Evolutionary conservation across 2,329 filamentous ascomycete genomes (phyloP).

Genomic region (Penicillium sp.): DNA sequence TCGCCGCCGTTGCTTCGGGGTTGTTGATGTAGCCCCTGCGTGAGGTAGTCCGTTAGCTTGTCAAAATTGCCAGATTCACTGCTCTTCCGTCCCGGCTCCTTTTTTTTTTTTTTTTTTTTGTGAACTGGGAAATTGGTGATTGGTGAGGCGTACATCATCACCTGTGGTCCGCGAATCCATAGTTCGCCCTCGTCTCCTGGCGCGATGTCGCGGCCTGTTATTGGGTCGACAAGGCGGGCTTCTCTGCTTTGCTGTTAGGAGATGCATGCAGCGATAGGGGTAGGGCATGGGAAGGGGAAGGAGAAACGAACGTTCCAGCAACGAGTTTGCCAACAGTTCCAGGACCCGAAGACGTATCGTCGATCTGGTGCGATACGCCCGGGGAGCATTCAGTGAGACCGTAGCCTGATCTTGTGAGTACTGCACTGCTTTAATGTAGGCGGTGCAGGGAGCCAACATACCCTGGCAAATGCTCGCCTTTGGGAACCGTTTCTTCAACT

Average conservation of each 20-base stretch:
- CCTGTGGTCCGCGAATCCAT: constrained; percentile 25
- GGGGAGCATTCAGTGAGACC: constrained; percentile 25
- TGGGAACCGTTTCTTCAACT: constrained; percentile 25
- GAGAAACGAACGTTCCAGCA: constrained; percentile 16
- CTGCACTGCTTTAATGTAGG: not conserved
- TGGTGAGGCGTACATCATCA: constrained; percentile 24
- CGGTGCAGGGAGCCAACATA: not conserved
- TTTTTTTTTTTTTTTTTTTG: too few relatives aligned
- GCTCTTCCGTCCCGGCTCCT: too few relatives aligned
- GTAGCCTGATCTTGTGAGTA: constrained; percentile 18
- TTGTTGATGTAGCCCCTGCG: constrained; percentile 26
- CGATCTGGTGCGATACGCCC: constrained; percentile 24
- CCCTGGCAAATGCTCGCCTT: constrained; percentile 26
- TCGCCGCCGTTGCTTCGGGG: constrained; percentile 21
- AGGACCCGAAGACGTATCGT: constrained; percentile 20
- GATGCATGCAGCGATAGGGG: not conserved
- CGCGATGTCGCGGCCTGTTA: constrained; percentile 20
- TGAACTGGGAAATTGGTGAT: too few relatives aligned
- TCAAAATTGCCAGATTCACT: too few relatives aligned
- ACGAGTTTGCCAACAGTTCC: constrained; percentile 27
- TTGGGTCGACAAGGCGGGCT: constrained; percentile 25
- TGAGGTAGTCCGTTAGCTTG: too few relatives aligned
- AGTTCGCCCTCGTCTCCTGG: constrained; percentile 27
- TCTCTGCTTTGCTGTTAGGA: constrained; percentile 15
- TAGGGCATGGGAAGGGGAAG: not conserved